A percentile compares a stretch with the other conserved stretches of the same genome.
Evolutionary conservation across 768 basidiomycete species (phyloP).

Genomic region (Mrakia frigida): DNA sequence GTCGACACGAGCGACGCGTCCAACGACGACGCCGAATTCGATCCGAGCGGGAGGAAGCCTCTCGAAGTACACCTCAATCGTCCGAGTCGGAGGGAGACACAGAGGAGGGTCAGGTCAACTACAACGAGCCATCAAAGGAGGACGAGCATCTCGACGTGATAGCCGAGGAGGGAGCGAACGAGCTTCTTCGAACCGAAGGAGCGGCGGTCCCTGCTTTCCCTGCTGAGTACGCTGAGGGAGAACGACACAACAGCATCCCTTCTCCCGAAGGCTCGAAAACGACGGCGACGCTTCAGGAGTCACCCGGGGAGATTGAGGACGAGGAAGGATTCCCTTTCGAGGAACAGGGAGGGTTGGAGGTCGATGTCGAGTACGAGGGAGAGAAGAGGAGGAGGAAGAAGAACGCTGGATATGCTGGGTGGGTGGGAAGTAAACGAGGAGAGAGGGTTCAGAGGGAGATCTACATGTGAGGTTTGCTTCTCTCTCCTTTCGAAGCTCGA

Average conservation of each 20-base stretch:
- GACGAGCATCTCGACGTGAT: slow-evolving; percentile 18
- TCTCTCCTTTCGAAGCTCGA: background rate
- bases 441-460: slow-evolving; percentile 32
- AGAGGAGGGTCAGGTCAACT: background rate
- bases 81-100: too few relatives aligned
- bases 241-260: background rate
- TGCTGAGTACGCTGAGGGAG: slow-evolving; percentile 21
- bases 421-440: slow-evolving; percentile 31
- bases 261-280: background rate
- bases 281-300: background rate
- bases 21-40: background rate
- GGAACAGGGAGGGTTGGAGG: background rate
- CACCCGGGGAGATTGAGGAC: slow-evolving; percentile 7
- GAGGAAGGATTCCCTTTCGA: slow-evolving; percentile 1
- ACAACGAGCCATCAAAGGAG: background rate
- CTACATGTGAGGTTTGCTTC: slow-evolving; percentile 24
- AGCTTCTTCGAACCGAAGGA: slow-evolving; percentile 25
- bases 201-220: slow-evolving; percentile 5
- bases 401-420: slow-evolving; percentile 19
- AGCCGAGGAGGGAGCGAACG: slow-evolving; percentile 16
- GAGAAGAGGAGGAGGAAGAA: background rate
- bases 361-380: slow-evolving; percentile 25
- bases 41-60: background rate
- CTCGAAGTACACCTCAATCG: too few relatives aligned
- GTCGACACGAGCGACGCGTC: background rate